Evolutionary conservation across 169 alveolate species (phyloP).

Genomic region (Theileria annulata): DNA sequence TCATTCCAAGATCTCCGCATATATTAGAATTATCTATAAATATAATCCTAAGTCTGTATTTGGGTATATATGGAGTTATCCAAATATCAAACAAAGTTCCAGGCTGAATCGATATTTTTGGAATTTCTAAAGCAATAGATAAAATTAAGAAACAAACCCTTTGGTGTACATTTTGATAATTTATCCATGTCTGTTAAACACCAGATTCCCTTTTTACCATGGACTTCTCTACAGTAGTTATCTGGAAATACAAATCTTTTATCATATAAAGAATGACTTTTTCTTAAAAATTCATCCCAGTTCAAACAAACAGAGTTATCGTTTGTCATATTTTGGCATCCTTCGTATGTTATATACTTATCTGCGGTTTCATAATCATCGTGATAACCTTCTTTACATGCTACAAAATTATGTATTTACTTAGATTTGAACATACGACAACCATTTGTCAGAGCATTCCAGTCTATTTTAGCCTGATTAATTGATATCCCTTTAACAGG

Average conservation of each 20-base stretch:
- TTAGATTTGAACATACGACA: conserved; percentile 43
- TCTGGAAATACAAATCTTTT: conserved; percentile 15
- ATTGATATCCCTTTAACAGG: not conserved
- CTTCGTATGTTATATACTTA: conserved; percentile 15
- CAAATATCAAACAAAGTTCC: conserved; percentile 55
- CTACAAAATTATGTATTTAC: not conserved
- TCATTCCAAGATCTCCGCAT: conserved; percentile 15
- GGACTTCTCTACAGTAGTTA: conserved; percentile 53
- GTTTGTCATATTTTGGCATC: conserved; percentile 26
- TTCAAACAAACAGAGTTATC: conserved; percentile 10
- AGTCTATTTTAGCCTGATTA: not conserved
- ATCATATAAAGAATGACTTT: not conserved
- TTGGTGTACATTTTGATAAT: conserved; percentile 16
- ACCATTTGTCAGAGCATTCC: conserved; percentile 17
- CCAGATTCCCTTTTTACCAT: not conserved
- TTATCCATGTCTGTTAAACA: conserved; percentile 12
- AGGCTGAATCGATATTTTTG: conserved; percentile 24
- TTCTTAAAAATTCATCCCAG: conserved; percentile 14
- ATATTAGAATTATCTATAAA: not conserved
- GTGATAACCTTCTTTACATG: conserved; percentile 9
- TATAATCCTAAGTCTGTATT: conserved; percentile 15
- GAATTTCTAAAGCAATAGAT: conserved; percentile 5
- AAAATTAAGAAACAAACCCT: not conserved
- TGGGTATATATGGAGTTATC: conserved; percentile 58
- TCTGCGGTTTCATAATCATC: not conserved